Evolutionary conservation across 306 rosid genomes (phyloP).

Genomic region (Mucuna pruriens): DNA sequence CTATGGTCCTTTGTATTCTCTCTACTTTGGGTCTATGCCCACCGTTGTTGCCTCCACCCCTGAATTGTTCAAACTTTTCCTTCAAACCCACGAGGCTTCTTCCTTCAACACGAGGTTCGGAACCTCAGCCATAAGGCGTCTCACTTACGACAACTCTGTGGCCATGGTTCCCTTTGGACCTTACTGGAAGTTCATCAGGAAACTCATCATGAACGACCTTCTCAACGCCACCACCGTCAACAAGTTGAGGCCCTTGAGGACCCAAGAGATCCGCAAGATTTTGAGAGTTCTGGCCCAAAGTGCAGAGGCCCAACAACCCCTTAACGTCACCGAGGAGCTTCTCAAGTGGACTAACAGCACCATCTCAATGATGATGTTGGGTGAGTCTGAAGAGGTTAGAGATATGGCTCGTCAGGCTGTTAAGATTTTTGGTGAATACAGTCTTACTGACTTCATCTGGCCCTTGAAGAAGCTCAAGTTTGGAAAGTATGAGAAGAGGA

Average conservation of each 20-base stretch:
- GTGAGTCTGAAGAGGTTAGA: constrained; percentile 44
- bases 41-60: constrained; percentile 46
- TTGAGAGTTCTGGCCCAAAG: constrained; percentile 35
- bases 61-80: constrained; percentile 48
- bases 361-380: constrained; percentile 51
- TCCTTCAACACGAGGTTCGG: constrained; percentile 39
- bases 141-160: constrained; percentile 46
- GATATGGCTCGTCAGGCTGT: constrained; percentile 44
- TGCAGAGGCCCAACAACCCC: constrained; percentile 17
- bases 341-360: constrained; percentile 42
- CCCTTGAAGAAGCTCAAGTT: constrained; percentile 41
- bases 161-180: constrained; percentile 55
- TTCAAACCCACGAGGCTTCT: constrained; percentile 48
- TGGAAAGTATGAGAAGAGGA: constrained; percentile 48
- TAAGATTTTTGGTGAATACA: constrained; percentile 50
- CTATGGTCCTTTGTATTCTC: constrained; percentile 49
- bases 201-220: constrained; percentile 46
- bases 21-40: constrained; percentile 53
- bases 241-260: constrained; percentile 34
- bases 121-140: constrained; percentile 30
- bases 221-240: constrained; percentile 41
- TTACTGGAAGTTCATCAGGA: constrained; percentile 52
- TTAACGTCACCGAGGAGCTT: constrained; percentile 48
- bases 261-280: constrained; percentile 33
- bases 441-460: constrained; percentile 47